A percentile compares a stretch with the other conserved stretches of the same genome.
phyloP scores from a whole-genome alignment of 2,329 filamentous ascomycete genomes.

The Claviceps sp. region DNA sequence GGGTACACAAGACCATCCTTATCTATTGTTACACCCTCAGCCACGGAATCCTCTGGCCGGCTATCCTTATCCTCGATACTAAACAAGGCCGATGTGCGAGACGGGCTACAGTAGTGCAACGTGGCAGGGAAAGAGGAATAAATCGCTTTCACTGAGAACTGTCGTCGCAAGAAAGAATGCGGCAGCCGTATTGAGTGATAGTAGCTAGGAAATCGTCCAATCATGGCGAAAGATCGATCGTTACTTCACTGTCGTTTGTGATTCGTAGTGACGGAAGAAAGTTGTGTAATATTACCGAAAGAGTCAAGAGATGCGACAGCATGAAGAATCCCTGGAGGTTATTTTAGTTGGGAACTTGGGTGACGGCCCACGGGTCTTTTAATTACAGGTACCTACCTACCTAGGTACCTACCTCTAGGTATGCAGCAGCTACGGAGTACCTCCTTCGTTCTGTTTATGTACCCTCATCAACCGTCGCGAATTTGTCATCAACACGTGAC shows the following conservation, averaged over 20 bases:
- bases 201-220: background rate
- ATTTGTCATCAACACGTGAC: no score
- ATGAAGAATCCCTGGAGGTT: no score
- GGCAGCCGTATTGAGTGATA: background rate
- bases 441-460: no score
- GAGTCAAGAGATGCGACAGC: no score
- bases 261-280: background rate
- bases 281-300: background rate
- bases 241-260: background rate
- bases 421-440: no score
- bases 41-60: background rate
- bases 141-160: slow-evolving; percentile 8
- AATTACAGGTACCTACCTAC: no score
- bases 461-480: no score
- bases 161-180: background rate
- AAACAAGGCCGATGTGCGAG: slow-evolving; percentile 4
- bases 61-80: slow-evolving; percentile 2
- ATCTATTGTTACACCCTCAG: slow-evolving; percentile 6
- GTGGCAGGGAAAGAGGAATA: slow-evolving; percentile 9
- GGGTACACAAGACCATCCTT: slow-evolving; percentile 9
- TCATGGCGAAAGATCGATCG: background rate
- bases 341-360: no score
- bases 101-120: slow-evolving; percentile 7
- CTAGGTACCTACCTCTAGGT: no score
- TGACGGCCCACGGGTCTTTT: no score